Evolutionary conservation across 1,284 basidiomycete genomes (phyloP).

Genomic region (Rhizopogon hawkerae): DNA sequence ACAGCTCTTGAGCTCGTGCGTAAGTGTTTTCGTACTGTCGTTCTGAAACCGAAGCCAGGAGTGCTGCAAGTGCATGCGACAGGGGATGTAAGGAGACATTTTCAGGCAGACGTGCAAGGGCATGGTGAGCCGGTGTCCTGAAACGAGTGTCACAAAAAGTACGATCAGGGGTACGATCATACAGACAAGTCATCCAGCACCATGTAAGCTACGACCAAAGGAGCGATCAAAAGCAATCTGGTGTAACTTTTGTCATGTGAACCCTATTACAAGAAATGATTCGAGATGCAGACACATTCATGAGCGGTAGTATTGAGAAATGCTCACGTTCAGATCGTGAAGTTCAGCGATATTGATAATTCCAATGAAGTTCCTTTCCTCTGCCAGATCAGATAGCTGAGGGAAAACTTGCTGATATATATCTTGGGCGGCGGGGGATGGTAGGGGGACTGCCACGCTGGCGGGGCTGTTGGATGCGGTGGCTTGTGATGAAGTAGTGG

Average conservation of each 20-base stretch:
- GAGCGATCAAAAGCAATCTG: constrained; percentile 44
- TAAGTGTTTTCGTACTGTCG: constrained; percentile 51
- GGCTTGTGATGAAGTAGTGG: constrained; percentile 7
- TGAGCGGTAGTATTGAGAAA: constrained; percentile 6
- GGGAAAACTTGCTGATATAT: constrained; percentile 35
- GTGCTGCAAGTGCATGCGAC: constrained; percentile 35
- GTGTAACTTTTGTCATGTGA: constrained; percentile 33
- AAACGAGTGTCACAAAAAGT: constrained; percentile 6
- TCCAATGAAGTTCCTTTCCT: constrained; percentile 34
- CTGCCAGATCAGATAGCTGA: constrained; percentile 36
- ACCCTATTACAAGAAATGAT: constrained; percentile 22
- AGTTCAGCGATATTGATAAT: constrained; percentile 43
- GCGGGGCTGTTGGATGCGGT: constrained; percentile 5
- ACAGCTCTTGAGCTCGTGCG: constrained; percentile 36
- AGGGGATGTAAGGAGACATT: constrained; percentile 36
- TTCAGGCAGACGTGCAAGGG: constrained; percentile 45
- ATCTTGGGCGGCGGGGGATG: constrained; percentile 20
- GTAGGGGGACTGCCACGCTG: constrained; percentile 6
- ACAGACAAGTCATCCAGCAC: constrained; percentile 52
- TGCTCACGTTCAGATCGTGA: constrained; percentile 42
- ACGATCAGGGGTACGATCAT: constrained; percentile 1
- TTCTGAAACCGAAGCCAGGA: constrained; percentile 43
- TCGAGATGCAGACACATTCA: background rate
- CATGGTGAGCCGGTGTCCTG: constrained; percentile 52
- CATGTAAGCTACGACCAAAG: constrained; percentile 54